Evolutionary conservation across 2,329 filamentous ascomycete species (phyloP).

Genomic region (Ophiosphaerella korrae): DNA sequence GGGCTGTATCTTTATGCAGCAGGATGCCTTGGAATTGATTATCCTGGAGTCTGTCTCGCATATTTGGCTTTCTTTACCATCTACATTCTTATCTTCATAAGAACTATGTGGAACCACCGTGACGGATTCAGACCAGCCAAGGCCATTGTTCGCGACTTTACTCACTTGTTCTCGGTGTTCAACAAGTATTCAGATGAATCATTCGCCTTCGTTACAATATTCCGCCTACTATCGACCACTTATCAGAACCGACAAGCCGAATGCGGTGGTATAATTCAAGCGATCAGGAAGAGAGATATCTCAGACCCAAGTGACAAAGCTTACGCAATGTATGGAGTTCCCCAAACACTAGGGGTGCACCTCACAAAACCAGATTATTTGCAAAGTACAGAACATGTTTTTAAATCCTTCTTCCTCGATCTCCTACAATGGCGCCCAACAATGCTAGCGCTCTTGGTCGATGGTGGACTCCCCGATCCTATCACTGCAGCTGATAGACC

Average conservation of each 20-base stretch:
- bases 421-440: neutral
- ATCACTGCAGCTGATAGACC: neutral
- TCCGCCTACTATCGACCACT: neutral
- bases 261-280: neutral
- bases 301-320: neutral
- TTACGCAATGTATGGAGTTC: neutral
- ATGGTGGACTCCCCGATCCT: neutral
- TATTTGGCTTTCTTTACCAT: no score
- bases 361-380: neutral
- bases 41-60: no score
- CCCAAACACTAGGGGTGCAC: neutral
- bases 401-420: neutral
- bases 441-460: neutral
- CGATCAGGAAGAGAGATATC: neutral
- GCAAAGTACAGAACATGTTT: neutral
- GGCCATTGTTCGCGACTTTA: neutral
- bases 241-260: neutral
- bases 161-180: neutral
- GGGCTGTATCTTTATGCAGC: no score
- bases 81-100: neutral
- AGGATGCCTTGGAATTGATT: no score
- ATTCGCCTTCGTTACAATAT: neutral
- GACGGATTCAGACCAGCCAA: neutral
- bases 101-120: no score
- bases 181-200: neutral